Conservation (phyloP, 768 basidiomycete species). For the Mycena filopes region DNA sequence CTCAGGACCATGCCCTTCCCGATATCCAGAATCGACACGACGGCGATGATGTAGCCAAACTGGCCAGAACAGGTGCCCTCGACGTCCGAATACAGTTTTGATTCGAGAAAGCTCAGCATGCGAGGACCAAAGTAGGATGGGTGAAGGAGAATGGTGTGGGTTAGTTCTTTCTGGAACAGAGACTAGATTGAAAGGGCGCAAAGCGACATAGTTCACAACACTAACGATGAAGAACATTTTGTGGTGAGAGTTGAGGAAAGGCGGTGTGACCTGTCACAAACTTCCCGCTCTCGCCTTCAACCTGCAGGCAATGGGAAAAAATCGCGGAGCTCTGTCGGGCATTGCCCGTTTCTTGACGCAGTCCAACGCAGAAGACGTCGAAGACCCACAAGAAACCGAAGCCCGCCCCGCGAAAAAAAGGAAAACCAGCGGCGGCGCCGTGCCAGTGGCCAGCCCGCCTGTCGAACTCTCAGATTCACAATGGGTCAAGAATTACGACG, state of each 20-base stretch:
- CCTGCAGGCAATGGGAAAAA: constrained; percentile 49
- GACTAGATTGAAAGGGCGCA: constrained; percentile 20
- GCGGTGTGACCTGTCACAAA: constrained; percentile 1
- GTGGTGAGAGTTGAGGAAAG: background rate
- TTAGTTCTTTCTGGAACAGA: constrained; percentile 84
- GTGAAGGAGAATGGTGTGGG: constrained; percentile 97
- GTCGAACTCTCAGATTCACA: constrained; percentile 38
- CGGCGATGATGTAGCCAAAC: constrained; percentile 94
- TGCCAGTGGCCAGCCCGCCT: constrained; percentile 12
- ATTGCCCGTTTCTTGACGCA: constrained; percentile 56
- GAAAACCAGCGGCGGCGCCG: constrained; percentile 34
- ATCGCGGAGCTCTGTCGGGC: constrained; percentile 54
- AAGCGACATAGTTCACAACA: constrained; percentile 31
- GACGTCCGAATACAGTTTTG: constrained; percentile 94
- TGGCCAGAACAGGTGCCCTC: constrained; percentile 97
- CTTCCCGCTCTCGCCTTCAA: background rate
- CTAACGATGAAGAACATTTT: constrained; percentile 80
- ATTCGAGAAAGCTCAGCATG: constrained; percentile 92
- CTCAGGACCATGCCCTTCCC: constrained; percentile 93
- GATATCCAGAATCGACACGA: constrained; percentile 90
- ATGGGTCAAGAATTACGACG: constrained; percentile 66
- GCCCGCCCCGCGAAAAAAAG: constrained; percentile 49
- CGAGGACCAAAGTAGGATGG: constrained; percentile 98
- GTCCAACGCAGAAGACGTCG: constrained; percentile 38
- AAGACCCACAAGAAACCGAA: constrained; percentile 25